A percentile compares a stretch with the other conserved stretches of the same genome.
These are phyloP conservation scores for Nissolia schottii DNA, from an alignment of 306 rosid genomes.

Conservation along the genomic window DNA sequence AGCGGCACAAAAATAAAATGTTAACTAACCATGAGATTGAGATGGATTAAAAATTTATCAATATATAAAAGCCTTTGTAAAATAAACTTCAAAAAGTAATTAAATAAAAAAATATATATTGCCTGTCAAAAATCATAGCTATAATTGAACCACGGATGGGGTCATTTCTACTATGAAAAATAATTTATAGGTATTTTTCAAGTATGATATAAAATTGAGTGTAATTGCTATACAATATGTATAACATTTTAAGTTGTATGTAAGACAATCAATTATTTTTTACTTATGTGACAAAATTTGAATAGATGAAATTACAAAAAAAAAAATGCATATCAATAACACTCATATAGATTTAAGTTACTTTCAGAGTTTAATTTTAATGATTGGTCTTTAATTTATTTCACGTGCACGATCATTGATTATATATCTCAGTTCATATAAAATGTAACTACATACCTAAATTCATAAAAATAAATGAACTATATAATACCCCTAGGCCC, in stretches of 20 bases:
- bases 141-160: conserved; percentile 11
- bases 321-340: too few species aligned
- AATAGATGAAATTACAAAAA: too few species aligned
- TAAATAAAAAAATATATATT: background rate
- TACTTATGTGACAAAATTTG: too few species aligned
- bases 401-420: background rate
- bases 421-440: background rate
- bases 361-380: background rate
- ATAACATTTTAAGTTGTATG: too few species aligned
- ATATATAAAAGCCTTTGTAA: background rate
- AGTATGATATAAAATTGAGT: too few species aligned
- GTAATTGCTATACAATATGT: too few species aligned
- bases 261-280: too few species aligned
- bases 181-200: background rate
- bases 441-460: background rate
- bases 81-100: background rate
- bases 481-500: too few species aligned
- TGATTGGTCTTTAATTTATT: background rate
- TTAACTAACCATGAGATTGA: conserved; percentile 8
- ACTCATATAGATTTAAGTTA: too few species aligned
- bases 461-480: background rate
- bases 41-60: conserved; percentile 15
- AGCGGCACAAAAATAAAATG: background rate
- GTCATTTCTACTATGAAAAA: background rate
- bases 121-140: background rate